phyloP scores from a whole-genome alignment of 2,329 filamentous ascomycete genomes.

The Arthrocladium fulminans region DNA sequence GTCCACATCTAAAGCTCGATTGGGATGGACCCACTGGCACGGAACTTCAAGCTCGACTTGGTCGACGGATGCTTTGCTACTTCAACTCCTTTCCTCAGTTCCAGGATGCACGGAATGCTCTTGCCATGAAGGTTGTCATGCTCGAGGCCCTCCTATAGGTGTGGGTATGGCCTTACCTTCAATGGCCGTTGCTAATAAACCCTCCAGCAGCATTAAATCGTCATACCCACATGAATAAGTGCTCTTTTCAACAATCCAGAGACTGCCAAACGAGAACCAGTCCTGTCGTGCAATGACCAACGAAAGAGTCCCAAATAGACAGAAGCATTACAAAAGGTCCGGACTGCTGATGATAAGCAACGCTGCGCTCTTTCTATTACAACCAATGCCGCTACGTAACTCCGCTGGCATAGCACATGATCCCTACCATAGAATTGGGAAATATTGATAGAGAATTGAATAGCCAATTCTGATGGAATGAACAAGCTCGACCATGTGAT shows the following conservation, averaged over 20 bases:
- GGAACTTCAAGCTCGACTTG: neutral
- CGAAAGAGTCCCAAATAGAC: no score
- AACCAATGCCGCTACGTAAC: neutral
- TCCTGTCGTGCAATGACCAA: no score
- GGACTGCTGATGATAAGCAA: neutral
- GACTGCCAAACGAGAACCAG: no score
- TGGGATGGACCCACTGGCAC: neutral
- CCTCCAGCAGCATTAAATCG: no score
- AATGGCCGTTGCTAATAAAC: neutral
- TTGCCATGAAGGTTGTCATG: conserved; percentile 3
- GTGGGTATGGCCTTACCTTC: neutral
- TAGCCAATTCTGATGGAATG: no score
- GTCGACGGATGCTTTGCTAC: neutral
- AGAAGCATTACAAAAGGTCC: neutral
- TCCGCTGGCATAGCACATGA: neutral
- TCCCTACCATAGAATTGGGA: no score
- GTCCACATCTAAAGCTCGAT: neutral
- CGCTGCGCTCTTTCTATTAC: neutral
- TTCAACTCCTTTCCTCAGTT: neutral
- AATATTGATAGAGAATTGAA: no score
- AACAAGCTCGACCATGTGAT: no score
- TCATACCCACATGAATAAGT: no score
- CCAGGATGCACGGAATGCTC: neutral
- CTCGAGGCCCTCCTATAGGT: neutral
- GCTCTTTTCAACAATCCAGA: no score